Conservation (phyloP, 116 monocot species). For the Iris pallida region DNA sequence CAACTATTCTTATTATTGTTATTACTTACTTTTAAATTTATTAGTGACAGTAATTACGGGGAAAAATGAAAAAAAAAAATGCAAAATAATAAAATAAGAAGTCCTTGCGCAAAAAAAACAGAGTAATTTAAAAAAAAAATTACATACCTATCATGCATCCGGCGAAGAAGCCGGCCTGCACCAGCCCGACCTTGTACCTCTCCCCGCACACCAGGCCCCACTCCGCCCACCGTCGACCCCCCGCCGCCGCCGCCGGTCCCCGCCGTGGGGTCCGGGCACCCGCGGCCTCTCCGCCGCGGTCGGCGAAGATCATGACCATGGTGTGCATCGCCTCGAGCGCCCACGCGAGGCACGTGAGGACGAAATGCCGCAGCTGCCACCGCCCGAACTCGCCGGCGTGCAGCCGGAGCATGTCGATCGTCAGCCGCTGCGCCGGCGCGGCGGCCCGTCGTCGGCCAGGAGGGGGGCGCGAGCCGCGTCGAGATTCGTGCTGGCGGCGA, state of each 20-base stretch:
- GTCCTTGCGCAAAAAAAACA: background rate
- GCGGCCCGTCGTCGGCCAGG: background rate
- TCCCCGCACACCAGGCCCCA: constrained; percentile 45
- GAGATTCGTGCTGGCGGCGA: too few relatives aligned
- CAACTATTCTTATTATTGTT: too few relatives aligned
- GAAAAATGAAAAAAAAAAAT: too few relatives aligned
- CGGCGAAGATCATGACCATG: constrained; percentile 65
- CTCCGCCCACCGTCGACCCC: constrained; percentile 26
- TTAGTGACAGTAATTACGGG: too few relatives aligned
- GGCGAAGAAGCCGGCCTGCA: constrained; percentile 49
- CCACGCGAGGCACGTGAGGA: constrained; percentile 42
- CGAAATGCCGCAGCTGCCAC: constrained; percentile 57
- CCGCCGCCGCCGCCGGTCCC: constrained; percentile 24
- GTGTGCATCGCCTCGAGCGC: constrained; percentile 50
- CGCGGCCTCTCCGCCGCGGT: constrained; percentile 4
- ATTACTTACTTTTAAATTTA: too few relatives aligned
- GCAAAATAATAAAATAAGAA: too few relatives aligned
- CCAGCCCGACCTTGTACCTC: constrained; percentile 54
- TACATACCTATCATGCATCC: constrained; percentile 54
- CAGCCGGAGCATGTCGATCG: constrained; percentile 36
- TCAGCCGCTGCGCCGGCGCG: constrained; percentile 14
- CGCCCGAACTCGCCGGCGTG: constrained; percentile 51
- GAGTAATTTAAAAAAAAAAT: background rate
- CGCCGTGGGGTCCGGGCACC: constrained; percentile 11
- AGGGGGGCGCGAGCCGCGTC: background rate